Base-by-base conservation (phyloP, 306 rosid species). In the Oxytropis ochrocephala region DNA sequence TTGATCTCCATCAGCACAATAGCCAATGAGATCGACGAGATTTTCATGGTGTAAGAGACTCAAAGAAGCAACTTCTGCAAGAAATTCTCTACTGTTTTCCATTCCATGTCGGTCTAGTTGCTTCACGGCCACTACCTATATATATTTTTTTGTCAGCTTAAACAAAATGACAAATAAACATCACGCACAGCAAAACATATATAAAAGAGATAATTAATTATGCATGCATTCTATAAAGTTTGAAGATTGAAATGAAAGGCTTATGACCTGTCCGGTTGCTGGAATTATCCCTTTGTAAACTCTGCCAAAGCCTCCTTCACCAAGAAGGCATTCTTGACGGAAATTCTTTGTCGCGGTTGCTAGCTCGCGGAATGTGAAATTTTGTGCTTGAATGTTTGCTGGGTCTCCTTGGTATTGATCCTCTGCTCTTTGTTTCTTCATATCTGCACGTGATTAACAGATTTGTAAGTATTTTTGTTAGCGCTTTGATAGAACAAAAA, bases 1-100 rank as follows among this genome's bases (percentile, higher is more conserved):
- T 64, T 94, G 98, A 53, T 94, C 98, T 0, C 98, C 98, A 73
- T 94, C 98, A 19, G 96, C 91, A 77, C 98, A 94, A 52, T 94
- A 90, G 42, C 98, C 98, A 64, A 84, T 60, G 21, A 94, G 88
- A 72, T 79, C 81, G 54, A 88, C 96, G 39, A 94, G 83, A 71
- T 94, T 90, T 48, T 83, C 88, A 73, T 94, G 97, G 49, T 82
- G 82, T 33, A 87, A 56, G 54, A 38, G 69, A 75, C 96, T 85
- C 19, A 90, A 57, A 11, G 47, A 56, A 12, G 74, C 29, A 60
- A 94, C 86, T 60, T 87, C 98, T 32, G 19, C 21, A 29, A 94
- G 71, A 52, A 94, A 90, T 10, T 94, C 96, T 79, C 81, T 88
- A 67, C 72, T 56, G 5, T 75, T 89, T 49, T 90, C 86, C 17